Percentiles rank a stretch among this genome's conserved stretches.
Conservation (phyloP, 257 asterid genomes). For the Salvia hispanica region DNA sequence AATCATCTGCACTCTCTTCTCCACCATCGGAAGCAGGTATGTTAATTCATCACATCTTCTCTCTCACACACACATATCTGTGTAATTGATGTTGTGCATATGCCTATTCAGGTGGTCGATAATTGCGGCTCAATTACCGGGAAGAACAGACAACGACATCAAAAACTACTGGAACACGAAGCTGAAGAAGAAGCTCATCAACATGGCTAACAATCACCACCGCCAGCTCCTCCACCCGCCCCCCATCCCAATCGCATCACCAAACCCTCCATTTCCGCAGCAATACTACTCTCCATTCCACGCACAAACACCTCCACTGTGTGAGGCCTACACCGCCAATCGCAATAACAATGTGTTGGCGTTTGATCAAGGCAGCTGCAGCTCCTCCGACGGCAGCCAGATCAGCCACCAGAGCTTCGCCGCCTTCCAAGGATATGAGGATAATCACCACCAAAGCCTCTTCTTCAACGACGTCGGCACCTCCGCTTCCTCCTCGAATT, state of each 20-base stretch:
- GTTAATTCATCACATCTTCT: no score
- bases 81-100: no score
- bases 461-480: constrained; percentile 2
- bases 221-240: neutral
- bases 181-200: constrained; percentile 64
- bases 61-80: no score
- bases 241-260: neutral
- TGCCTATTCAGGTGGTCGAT: constrained; percentile 43
- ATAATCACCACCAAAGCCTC: constrained; percentile 31
- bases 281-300: neutral
- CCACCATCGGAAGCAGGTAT: constrained; percentile 90
- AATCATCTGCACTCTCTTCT: constrained; percentile 66
- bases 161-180: constrained; percentile 94
- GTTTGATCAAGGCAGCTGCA: constrained; percentile 45
- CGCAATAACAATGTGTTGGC: constrained; percentile 17
- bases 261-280: neutral
- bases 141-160: constrained; percentile 87
- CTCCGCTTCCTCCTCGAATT: neutral
- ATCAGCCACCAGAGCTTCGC: constrained; percentile 15
- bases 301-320: constrained; percentile 16
- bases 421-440: constrained; percentile 33
- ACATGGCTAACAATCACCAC: constrained; percentile 34
- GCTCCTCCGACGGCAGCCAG: constrained; percentile 42
- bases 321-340: neutral
- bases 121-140: constrained; percentile 79